Evolutionary conservation across 1,284 basidiomycete species (phyloP).

Genomic region (Sanguinoderma infundibulare): DNA sequence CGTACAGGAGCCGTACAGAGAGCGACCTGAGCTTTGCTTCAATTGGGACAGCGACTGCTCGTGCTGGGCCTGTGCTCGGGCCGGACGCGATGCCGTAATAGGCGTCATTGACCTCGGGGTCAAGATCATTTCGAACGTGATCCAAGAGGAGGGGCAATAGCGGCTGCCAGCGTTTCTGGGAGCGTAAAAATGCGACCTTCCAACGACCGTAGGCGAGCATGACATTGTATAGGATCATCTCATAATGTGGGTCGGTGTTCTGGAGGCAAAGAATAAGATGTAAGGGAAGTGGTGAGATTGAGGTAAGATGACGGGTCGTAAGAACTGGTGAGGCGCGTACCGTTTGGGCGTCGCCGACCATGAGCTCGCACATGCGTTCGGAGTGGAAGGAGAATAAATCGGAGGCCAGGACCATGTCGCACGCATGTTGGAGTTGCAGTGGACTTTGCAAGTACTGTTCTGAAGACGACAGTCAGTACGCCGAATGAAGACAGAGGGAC

Average conservation of each 20-base stretch:
- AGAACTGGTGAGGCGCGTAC: conserved; percentile 44
- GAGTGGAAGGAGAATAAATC: conserved; percentile 89
- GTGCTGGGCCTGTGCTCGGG: conserved; percentile 39
- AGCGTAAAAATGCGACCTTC: conserved; percentile 72
- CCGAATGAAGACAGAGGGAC: background rate
- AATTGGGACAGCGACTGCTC: conserved; percentile 63
- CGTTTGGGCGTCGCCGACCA: conserved; percentile 71
- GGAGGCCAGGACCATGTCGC: conserved; percentile 73
- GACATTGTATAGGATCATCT: conserved; percentile 82
- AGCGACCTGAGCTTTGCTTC: conserved; percentile 80
- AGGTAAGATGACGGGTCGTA: background rate
- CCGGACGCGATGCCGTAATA: conserved; percentile 47
- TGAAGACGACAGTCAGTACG: conserved; percentile 33
- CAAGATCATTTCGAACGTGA: conserved; percentile 72
- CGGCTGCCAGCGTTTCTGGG: conserved; percentile 81
- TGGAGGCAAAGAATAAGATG: conserved; percentile 35
- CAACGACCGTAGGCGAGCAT: conserved; percentile 79
- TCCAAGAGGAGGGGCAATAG: conserved; percentile 85
- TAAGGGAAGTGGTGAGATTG: conserved; percentile 3
- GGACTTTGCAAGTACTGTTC: conserved; percentile 83
- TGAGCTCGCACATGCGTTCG: conserved; percentile 84
- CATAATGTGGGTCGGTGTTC: conserved; percentile 88
- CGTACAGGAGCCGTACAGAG: conserved; percentile 81
- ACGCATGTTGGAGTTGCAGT: conserved; percentile 83
- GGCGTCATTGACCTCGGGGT: conserved; percentile 65